Percentiles rank a stretch among this genome's conserved stretches.
These are phyloP conservation scores for Apocynum venetum DNA, from an alignment of 257 asterid genomes.

Conservation along the genomic window DNA sequence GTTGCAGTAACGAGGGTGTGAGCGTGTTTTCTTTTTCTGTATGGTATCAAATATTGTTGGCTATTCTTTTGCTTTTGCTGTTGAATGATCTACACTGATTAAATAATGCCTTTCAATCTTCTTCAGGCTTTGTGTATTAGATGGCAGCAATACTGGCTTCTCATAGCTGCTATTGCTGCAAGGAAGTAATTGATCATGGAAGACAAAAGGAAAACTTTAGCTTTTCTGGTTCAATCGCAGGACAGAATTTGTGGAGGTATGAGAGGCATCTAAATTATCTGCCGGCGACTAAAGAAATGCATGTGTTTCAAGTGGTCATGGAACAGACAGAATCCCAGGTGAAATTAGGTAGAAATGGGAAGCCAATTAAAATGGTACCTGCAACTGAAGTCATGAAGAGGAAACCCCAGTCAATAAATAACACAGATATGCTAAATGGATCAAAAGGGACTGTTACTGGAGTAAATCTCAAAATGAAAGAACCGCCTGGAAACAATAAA, in stretches of 20 bases:
- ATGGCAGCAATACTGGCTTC: conserved; percentile 80
- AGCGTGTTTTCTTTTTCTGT: background rate
- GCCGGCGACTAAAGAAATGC: conserved; percentile 20
- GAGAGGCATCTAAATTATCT: conserved; percentile 20
- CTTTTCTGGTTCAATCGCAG: conserved; percentile 40
- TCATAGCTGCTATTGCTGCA: conserved; percentile 53
- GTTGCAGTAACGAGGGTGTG: background rate
- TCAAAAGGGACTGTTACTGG: conserved; percentile 35
- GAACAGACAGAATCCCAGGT: conserved; percentile 50
- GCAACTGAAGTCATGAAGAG: conserved; percentile 48
- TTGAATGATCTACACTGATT: background rate
- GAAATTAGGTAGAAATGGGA: conserved; percentile 53
- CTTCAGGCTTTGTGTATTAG: conserved; percentile 30
- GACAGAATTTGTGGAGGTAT: conserved; percentile 21
- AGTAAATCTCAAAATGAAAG: conserved; percentile 31
- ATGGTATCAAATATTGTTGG: background rate
- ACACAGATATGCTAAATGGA: conserved; percentile 33
- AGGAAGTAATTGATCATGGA: conserved; percentile 36
- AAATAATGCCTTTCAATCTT: background rate
- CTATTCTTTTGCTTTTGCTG: background rate
- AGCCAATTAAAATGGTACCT: conserved; percentile 67
- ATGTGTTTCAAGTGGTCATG: conserved; percentile 38
- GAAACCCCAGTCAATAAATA: conserved; percentile 27
- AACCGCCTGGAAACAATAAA: conserved; percentile 21
- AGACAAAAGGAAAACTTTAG: conserved; percentile 41